phyloP scores from a whole-genome alignment of 805 yeast species.

The Clavispora fructus region DNA sequence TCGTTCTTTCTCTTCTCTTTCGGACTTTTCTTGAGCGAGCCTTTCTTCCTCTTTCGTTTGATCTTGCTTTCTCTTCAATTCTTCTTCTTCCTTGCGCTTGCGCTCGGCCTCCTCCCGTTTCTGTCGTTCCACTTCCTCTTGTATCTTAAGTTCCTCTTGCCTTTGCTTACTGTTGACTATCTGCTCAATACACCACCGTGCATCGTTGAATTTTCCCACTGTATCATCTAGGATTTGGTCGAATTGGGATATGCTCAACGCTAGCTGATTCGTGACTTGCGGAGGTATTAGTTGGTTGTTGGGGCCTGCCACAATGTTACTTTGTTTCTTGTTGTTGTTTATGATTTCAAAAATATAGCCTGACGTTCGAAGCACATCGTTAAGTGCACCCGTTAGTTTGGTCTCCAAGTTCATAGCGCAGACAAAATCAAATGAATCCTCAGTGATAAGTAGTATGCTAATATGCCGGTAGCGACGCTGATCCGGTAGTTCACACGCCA shows the following conservation, averaged over 20 bases:
- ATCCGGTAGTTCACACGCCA: no score
- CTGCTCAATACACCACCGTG: slow-evolving; percentile 40
- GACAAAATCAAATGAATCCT: neutral
- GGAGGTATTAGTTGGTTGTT: slow-evolving; percentile 38
- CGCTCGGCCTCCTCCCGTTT: slow-evolving; percentile 26
- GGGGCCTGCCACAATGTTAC: slow-evolving; percentile 37
- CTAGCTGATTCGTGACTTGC: slow-evolving; percentile 30
- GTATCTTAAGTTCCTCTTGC: slow-evolving; percentile 35
- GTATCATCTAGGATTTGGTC: slow-evolving; percentile 42
- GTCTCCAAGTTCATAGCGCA: slow-evolving; percentile 32
- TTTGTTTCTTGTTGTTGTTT: slow-evolving; percentile 35
- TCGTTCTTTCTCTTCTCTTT: slow-evolving; percentile 15
- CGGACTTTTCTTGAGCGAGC: slow-evolving; percentile 8
- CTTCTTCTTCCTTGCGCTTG: slow-evolving; percentile 18
- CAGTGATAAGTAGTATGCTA: neutral
- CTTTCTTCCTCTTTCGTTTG: slow-evolving; percentile 19
- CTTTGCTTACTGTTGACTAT: slow-evolving; percentile 37
- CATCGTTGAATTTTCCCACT: slow-evolving; percentile 35
- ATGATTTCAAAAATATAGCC: slow-evolving; percentile 42
- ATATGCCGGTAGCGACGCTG: neutral
- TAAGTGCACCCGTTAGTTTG: slow-evolving; percentile 34
- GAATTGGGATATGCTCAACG: slow-evolving; percentile 30
- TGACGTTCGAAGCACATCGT: slow-evolving; percentile 36
- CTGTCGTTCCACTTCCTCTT: slow-evolving; percentile 31
- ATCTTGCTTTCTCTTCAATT: slow-evolving; percentile 9